Percentiles rank a stretch among this genome's conserved stretches.
Conservation (phyloP, 2,329 filamentous ascomycete species). For the Paraconiothyrium sp. region DNA sequence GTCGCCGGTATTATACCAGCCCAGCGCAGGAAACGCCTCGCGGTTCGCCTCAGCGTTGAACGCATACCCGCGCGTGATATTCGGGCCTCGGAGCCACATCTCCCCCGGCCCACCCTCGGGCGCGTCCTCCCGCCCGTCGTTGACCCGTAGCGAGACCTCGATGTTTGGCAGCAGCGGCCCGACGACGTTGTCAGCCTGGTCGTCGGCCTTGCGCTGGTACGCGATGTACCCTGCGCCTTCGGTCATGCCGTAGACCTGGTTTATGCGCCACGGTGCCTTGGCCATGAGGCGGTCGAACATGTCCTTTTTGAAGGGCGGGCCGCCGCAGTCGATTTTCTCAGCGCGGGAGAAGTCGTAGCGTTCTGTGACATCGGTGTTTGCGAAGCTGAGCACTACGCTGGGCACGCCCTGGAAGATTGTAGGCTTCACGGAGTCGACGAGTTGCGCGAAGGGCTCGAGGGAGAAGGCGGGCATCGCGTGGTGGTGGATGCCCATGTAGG, state of each 20-base stretch:
- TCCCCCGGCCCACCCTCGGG: conserved; percentile 64
- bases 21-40: conserved; percentile 74
- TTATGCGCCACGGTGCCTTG: conserved; percentile 70
- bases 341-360: conserved; percentile 80
- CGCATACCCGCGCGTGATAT: conserved; percentile 78
- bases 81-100: conserved; percentile 76
- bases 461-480: conserved; percentile 76
- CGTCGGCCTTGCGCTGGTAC: conserved; percentile 52
- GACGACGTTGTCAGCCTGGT: conserved; percentile 75
- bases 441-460: conserved; percentile 75
- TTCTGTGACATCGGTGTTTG: conserved; percentile 77
- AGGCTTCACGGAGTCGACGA: conserved; percentile 75
- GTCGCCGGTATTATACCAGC: conserved; percentile 48
- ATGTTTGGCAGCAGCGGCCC: conserved; percentile 79
- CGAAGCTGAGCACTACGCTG: conserved; percentile 78
- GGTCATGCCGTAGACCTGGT: conserved; percentile 59
- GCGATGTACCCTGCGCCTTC: conserved; percentile 57
- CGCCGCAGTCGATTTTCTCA: conserved; percentile 83
- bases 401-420: conserved; percentile 83
- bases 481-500: conserved; percentile 57
- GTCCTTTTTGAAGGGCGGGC: conserved; percentile 80
- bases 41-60: conserved; percentile 74
- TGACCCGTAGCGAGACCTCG: conserved; percentile 73
- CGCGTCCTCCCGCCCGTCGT: conserved; percentile 63
- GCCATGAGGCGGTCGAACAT: conserved; percentile 76